These are phyloP conservation scores for Arctium lappa DNA, from an alignment of 129 eudicot genomes.

Conservation along the genomic window DNA sequence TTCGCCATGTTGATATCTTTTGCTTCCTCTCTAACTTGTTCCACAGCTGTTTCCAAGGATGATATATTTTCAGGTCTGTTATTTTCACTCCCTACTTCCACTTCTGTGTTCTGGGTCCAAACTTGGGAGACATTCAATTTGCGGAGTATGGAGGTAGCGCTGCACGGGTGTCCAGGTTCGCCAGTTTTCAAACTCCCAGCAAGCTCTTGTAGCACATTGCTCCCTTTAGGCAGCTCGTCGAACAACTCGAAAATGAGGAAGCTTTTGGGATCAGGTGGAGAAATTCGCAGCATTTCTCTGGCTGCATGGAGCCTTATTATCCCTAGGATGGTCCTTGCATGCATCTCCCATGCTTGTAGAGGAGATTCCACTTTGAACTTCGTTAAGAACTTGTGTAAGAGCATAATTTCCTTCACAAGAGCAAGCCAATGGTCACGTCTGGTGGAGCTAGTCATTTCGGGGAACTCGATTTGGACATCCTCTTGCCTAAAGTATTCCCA, in stretches of 20 bases:
- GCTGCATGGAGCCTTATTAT: slow-evolving; percentile 93
- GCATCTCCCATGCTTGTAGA: slow-evolving; percentile 77
- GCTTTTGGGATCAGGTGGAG: slow-evolving; percentile 75
- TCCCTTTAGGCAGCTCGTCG: slow-evolving; percentile 86
- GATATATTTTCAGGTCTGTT: slow-evolving; percentile 38
- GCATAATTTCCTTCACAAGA: slow-evolving; percentile 62
- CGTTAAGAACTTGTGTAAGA: slow-evolving; percentile 59
- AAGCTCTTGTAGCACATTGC: slow-evolving; percentile 63
- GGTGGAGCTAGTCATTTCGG: slow-evolving; percentile 89
- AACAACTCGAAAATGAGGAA: slow-evolving; percentile 66
- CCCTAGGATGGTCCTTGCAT: slow-evolving; percentile 81
- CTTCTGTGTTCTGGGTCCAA: slow-evolving; percentile 10
- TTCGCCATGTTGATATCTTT: slow-evolving; percentile 63
- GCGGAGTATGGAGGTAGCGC: slow-evolving; percentile 74
- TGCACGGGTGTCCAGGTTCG: slow-evolving; percentile 51
- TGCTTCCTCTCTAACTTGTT: slow-evolving; percentile 75
- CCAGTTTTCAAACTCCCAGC: slow-evolving; percentile 51
- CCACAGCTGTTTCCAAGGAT: slow-evolving; percentile 53
- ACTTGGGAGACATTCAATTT: slow-evolving; percentile 51
- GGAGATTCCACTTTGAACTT: slow-evolving; percentile 51
- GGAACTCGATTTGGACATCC: slow-evolving; percentile 72
- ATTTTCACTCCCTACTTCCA: slow-evolving; percentile 17
- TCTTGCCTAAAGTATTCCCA: slow-evolving; percentile 53
- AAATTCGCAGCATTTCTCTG: slow-evolving; percentile 82
- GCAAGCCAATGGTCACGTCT: slow-evolving; percentile 99